Evolutionary conservation across 208 protist species (phyloP), one percentile per base, ranked within the genome.

Genomic region (Leishmania guyanensis): DNA sequence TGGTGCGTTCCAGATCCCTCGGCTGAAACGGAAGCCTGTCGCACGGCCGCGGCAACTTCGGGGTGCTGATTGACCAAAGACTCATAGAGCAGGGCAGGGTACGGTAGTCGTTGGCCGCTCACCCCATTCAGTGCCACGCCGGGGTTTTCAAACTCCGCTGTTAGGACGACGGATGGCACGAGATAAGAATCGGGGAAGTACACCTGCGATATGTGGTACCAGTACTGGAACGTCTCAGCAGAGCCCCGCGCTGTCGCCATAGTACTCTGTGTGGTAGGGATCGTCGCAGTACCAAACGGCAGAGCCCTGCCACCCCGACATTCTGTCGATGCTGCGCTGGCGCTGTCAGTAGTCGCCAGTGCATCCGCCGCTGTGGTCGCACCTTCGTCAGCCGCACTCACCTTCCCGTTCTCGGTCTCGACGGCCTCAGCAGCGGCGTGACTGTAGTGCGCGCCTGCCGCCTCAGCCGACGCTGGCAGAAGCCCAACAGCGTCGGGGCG

Each of bases 131-230:
- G 62, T 5, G 94, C 79, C 6, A 86, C 77, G 29, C 86, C 88
- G 14, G 86, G 86, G 83, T 84, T 77, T 65, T 75, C 62, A 69
- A 90, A 66, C 76, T 95, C 90, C 1, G 86, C 85, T 12, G 83
- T 72, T 8, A 93, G 53, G 5, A 94, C 90, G 9, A 48, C 71
- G 48, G 75, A 72, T 29, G 91, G 84, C 36, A 95, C 75, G 46
- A 82, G 78, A 75, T 89, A 93, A 36, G 68, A 76, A 3, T 80
- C 79, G 22, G 90, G 91, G 22, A 94, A 84, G 69, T 84, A 81
- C 8, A 96, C 68, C 64, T 97, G 91, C 16, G 92, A 94, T 53
- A 97, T 46, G 81, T 97, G 92, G 68, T 97, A 97, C 75, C 89
- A 97, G 69, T 91, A 91, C 22, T 79, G 46, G 29, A 81, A 64